Evolutionary conservation across 306 rosid species (phyloP), one percentile per base, ranked within the genome.

Genomic region (Fagus sylvatica): DNA sequence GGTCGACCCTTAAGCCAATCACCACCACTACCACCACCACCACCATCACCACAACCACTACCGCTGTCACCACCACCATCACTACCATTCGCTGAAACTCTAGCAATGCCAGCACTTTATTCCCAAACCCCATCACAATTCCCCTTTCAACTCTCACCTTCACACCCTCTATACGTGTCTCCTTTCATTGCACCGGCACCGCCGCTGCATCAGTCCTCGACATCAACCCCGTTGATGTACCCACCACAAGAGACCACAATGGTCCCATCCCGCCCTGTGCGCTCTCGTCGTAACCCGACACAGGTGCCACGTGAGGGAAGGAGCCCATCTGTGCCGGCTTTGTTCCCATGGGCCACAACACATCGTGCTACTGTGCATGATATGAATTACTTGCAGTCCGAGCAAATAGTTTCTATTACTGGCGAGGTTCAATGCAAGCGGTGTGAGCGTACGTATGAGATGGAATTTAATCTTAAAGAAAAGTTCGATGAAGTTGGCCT

Each of bases 271-370:
- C 81, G 69, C 6, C 33, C 73, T 0, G 4, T 7, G 1, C 86
- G 79, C 6, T 4, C 7, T 0, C 85, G 74, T 0, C 79, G 88
- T 0, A 54, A 53, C 43, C 34, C 76, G 0, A 17, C 62, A 0
- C 83, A 33, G 1, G 40, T 12, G 3, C 69, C 70, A 1, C 34
- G 61, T 0, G 53, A 37, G 0, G 74, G 72, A 2, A 79, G 42
- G 61, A 54, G 53, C 0, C 53, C 41, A 3, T 76, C 28, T 0
- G 37, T 90, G 15, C 69, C 81, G 0, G 15, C 79, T 0, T 90
- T 89, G 0, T 93, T 78, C 7, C 84, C 75, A 0, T 93, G 97
- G 98, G 96, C 96, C 1, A 82, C 91, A 0, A 13, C 77, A 2
- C 70, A 6, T 0, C 80, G 87, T 1, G 91, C 91, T 6, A 69